These are phyloP conservation scores for Knoxia roxburghii DNA, from an alignment of 257 asterid species.

Conservation along the genomic window DNA sequence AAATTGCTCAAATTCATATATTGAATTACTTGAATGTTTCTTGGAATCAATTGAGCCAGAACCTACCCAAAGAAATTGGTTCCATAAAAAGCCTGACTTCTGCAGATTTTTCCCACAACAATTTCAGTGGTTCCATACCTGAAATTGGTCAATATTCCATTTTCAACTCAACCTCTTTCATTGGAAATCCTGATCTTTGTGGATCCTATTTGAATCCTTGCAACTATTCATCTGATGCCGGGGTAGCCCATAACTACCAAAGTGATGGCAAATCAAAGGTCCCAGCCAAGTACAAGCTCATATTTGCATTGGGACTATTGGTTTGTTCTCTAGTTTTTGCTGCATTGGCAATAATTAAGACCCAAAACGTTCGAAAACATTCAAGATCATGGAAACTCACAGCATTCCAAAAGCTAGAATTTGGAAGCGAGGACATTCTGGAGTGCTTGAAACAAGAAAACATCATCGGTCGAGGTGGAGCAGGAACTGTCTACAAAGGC, in stretches of 20 bases:
- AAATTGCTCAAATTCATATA: slow-evolving; percentile 35
- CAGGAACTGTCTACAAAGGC: slow-evolving; percentile 41
- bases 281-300: slow-evolving; percentile 39
- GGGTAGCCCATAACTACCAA: slow-evolving; percentile 11
- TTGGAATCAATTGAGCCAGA: slow-evolving; percentile 33
- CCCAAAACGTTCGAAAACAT: slow-evolving; percentile 27
- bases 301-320: slow-evolving; percentile 36
- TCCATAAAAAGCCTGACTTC: slow-evolving; percentile 45
- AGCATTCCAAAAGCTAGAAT: slow-evolving; percentile 42
- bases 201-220: slow-evolving; percentile 25
- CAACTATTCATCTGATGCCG: slow-evolving; percentile 21
- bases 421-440: slow-evolving; percentile 34
- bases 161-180: slow-evolving; percentile 35
- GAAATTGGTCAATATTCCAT: slow-evolving; percentile 37
- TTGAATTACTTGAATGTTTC: slow-evolving; percentile 41
- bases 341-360: slow-evolving; percentile 35
- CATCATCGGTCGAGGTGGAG: slow-evolving; percentile 47
- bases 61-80: slow-evolving; percentile 37
- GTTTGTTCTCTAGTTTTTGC: slow-evolving; percentile 32
- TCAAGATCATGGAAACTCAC: slow-evolving; percentile 39
- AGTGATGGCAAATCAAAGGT: slow-evolving; percentile 24
- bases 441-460: slow-evolving; percentile 38
- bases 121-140: slow-evolving; percentile 43
- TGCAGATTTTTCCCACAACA: slow-evolving; percentile 44
- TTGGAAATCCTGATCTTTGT: slow-evolving; percentile 40